Percentiles rank a stretch among this genome's conserved stretches.
phyloP scores from a whole-genome alignment of 352 stramenopile species.

The Thalassiosira exigua region DNA sequence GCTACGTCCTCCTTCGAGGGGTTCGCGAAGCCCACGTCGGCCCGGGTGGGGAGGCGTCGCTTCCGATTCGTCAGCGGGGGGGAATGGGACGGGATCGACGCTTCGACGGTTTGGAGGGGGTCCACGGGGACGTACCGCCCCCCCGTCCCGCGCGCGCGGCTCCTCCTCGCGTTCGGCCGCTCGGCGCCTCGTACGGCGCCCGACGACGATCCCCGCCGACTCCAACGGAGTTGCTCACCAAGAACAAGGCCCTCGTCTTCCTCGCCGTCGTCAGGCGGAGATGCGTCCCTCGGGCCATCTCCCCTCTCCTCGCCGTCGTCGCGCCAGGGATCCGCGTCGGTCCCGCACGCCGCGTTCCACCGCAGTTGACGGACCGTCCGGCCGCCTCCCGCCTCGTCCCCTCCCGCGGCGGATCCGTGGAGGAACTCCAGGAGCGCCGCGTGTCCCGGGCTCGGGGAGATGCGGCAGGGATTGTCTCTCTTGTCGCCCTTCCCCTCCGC shows the following conservation, averaged over 20 bases:
- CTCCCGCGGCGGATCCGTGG: slow-evolving; percentile 12
- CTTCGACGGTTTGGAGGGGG: slow-evolving; percentile 35
- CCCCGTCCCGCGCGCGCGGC: not conserved
- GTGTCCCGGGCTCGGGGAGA: slow-evolving; percentile 47
- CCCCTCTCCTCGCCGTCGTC: slow-evolving; percentile 33
- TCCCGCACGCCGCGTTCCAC: slow-evolving; percentile 65
- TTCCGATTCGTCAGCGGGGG: slow-evolving; percentile 72
- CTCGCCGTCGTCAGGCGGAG: too few species aligned
- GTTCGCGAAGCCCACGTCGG: slow-evolving; percentile 81
- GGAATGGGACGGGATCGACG: slow-evolving; percentile 54
- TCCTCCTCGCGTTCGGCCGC: not conserved
- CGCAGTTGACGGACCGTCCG: slow-evolving; percentile 37
- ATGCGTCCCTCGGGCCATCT: too few species aligned
- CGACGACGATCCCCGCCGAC: slow-evolving; percentile 1
- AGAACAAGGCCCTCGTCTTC: slow-evolving; percentile 12
- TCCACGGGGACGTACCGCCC: slow-evolving; percentile 73
- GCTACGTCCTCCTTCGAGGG: slow-evolving; percentile 68
- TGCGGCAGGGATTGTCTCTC: slow-evolving; percentile 55
- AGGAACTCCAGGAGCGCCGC: slow-evolving; percentile 48
- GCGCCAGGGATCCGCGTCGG: slow-evolving; percentile 70
- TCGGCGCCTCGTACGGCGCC: not conserved
- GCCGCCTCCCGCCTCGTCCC: not conserved
- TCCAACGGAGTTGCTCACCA: not conserved
- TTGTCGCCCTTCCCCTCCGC: not conserved
- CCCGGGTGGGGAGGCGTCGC: slow-evolving; percentile 69